Base-by-base conservation (phyloP, 805 yeast genomes). In the Kazachstania kunashirensis region DNA sequence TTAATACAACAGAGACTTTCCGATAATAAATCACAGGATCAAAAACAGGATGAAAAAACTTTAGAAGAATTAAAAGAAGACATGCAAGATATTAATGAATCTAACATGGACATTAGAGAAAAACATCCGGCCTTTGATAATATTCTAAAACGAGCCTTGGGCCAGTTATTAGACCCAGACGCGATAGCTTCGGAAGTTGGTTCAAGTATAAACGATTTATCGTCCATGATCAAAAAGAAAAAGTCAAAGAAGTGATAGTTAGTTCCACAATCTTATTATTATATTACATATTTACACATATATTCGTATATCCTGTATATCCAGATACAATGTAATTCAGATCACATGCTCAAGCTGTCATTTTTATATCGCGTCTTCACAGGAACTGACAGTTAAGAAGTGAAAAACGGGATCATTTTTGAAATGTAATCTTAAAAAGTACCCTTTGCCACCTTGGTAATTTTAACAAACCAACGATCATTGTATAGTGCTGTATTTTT, bases 211-310 rank as follows among this genome's bases (percentile, higher is more conserved):
- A 77, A 79, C 47, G 85, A 79, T 52, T 60, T 80, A 42, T 72
- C 84, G 0, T 61, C 73, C 4, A 65, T 74, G 66, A 81, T 78
- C 8, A 75, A 73, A 51, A 80, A 79, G 59, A 71, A 72, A 51
- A 46, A 40, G 21, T 30, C 36, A 16, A 43, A 39, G 37, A 21
- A 29, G 13, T 34, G 43, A 18, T 26, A 31, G 24, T 2, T 13
- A 20, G n/a, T n/a, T n/a, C n/a, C n/a, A n/a, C n/a, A n/a, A n/a
- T n/a, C n/a, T n/a, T n/a, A n/a, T n/a, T n/a, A n/a, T n/a, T n/a
- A n/a, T n/a, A n/a, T n/a, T n/a, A n/a, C n/a, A n/a, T n/a, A n/a
- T n/a, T n/a, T n/a, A n/a, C n/a, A n/a, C n/a, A n/a, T n/a, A n/a
- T n/a, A n/a, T n/a, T n/a, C n/a, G n/a, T n/a, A n/a, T n/a, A n/a